Base-by-base conservation (phyloP, 805 yeast genomes). In the Nakazawaea peltata region DNA sequence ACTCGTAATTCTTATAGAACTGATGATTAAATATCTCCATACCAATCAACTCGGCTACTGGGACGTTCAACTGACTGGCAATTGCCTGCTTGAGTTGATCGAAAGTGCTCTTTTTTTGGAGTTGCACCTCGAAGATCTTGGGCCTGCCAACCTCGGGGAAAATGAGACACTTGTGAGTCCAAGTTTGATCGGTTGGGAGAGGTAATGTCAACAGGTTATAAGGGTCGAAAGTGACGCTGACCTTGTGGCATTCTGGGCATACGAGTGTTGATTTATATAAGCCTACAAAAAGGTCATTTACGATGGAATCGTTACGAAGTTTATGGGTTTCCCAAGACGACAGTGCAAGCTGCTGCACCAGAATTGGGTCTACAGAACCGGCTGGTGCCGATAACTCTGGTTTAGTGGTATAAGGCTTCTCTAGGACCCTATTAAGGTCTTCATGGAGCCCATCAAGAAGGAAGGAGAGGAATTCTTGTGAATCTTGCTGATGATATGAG, bases 191-290 rank as follows among this genome's bases (percentile, higher is more conserved):
- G 2, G 80, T 73, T 0, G 97, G 97, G 17, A 90, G 63, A 0
- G 97, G 97, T 29, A 90, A 60, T 0, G 98, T 87, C 44, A 90
- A 60, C 50, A 87, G 96, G 58, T 77, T 85, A 51, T 77, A 90
- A 0, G 98, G 97, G 54, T 90, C 98, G 59, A 88, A 92, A 0
- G 97, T 88, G 18, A 90, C 70, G 19, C 94, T 81, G 6, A 83
- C 71, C 46, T 80, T 80, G 14, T 67, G 53, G 57, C 98, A 92
- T 7, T 60, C 77, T 0, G 97, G 97, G 51, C 98, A 90, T 10
- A 81, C 69, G 36, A 92, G 63, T 0, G 96, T 87, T 2, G 95
- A 86, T 56, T 88, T 84, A 54, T 90, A 92, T 49, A 86, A 51
- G 0, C 97, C 97, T 8, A 88, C 82, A 62, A 90, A 92, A 26